Percentiles rank a stretch among this genome's conserved stretches.
Evolutionary conservation across 257 asterid species (phyloP).

Genomic region (Coffea canephora): DNA sequence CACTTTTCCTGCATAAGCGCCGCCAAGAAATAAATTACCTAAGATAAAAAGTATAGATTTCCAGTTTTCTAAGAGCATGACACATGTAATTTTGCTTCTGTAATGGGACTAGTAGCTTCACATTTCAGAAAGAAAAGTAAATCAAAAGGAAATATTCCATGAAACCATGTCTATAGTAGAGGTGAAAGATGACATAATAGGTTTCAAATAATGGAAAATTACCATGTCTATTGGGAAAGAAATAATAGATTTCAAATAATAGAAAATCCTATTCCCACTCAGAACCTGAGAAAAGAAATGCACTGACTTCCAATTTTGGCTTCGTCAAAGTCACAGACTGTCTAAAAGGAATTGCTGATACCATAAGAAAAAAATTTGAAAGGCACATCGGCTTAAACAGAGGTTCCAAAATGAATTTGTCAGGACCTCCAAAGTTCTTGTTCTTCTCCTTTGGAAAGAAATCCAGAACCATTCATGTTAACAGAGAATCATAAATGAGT

Average conservation of each 20-base stretch:
- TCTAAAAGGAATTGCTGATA: neutral
- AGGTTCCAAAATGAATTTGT: neutral
- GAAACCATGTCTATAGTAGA: neutral
- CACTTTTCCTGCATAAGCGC: conserved; percentile 24
- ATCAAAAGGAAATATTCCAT: neutral
- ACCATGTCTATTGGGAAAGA: too few relatives aligned
- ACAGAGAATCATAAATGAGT: neutral
- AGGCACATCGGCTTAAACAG: neutral
- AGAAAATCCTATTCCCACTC: neutral
- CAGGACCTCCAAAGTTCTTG: neutral
- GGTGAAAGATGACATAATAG: neutral
- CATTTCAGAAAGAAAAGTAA: neutral
- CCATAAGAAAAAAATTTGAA: neutral
- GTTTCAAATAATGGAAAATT: neutral
- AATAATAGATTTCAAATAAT: neutral
- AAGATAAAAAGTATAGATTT: neutral
- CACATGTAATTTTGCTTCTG: neutral
- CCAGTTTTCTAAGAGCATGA: neutral
- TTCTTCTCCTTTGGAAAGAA: neutral
- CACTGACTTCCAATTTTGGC: neutral
- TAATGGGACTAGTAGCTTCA: neutral
- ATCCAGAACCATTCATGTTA: neutral
- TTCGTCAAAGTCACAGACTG: neutral
- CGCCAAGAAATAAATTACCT: neutral
- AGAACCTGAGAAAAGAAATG: neutral